phyloP scores from a whole-genome alignment of 805 yeast genomes.

The Cyberlindnera veronae region DNA sequence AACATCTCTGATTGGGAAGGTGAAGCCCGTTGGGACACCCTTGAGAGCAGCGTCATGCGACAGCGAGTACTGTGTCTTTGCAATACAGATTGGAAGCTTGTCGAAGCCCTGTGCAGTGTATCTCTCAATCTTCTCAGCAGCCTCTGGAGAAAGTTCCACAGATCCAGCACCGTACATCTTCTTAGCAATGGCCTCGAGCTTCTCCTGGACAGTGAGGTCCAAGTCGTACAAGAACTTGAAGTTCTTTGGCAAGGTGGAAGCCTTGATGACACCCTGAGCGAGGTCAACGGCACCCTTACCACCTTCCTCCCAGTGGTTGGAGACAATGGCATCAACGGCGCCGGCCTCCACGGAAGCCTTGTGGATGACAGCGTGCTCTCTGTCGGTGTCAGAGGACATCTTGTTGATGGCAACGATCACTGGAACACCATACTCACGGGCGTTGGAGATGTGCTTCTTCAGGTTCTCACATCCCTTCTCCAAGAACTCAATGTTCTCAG shows the following conservation, averaged over 20 bases:
- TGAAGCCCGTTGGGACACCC: slow-evolving; percentile 80
- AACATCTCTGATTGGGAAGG: slow-evolving; percentile 77
- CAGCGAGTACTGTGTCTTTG: slow-evolving; percentile 81
- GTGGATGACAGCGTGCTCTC: slow-evolving; percentile 64
- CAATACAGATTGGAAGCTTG: slow-evolving; percentile 76
- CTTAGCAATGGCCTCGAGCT: slow-evolving; percentile 61
- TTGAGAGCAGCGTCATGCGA: slow-evolving; percentile 80
- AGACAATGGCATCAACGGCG: slow-evolving; percentile 72
- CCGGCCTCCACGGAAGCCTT: slow-evolving; percentile 72
- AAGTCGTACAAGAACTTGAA: slow-evolving; percentile 58
- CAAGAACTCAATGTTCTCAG: slow-evolving; percentile 68
- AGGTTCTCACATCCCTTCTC: slow-evolving; percentile 69
- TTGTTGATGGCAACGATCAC: slow-evolving; percentile 82
- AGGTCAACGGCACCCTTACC: slow-evolving; percentile 75
- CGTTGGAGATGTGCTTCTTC: slow-evolving; percentile 73
- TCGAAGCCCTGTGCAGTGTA: slow-evolving; percentile 76
- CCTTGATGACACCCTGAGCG: slow-evolving; percentile 66
- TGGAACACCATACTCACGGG: slow-evolving; percentile 69
- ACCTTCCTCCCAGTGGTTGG: slow-evolving; percentile 87
- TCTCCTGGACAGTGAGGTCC: slow-evolving; percentile 63
- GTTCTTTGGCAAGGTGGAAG: slow-evolving; percentile 42
- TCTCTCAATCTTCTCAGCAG: slow-evolving; percentile 62
- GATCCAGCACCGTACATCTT: slow-evolving; percentile 77
- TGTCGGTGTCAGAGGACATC: slow-evolving; percentile 67
- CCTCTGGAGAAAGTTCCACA: slow-evolving; percentile 65